Evolutionary conservation across 306 rosid genomes (phyloP).

Genomic region (Rosa chinensis): DNA sequence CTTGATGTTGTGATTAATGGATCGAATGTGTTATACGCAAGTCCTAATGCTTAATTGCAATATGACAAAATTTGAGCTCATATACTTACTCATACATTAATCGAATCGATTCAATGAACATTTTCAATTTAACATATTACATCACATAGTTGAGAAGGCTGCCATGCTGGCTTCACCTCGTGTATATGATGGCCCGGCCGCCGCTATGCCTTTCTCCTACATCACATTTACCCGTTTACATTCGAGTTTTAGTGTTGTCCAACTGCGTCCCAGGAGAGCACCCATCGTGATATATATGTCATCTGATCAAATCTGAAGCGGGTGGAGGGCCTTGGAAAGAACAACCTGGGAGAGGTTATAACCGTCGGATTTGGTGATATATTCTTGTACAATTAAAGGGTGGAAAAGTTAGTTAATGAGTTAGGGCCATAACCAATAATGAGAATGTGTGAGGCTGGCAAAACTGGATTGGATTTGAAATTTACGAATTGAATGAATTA

Average conservation of each 20-base stretch:
- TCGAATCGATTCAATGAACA: neutral
- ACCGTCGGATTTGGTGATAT: conserved; percentile 19
- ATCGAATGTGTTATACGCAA: neutral
- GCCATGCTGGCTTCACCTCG: neutral
- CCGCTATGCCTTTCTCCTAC: neutral
- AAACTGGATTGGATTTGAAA: neutral
- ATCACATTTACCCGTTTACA: conserved; percentile 19
- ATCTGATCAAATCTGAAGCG: conserved; percentile 28
- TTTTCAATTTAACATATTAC: no score
- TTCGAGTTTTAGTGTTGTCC: conserved; percentile 34
- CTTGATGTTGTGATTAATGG: neutral
- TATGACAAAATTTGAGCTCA: neutral
- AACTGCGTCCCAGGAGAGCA: conserved; percentile 38
- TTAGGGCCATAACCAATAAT: conserved; percentile 6
- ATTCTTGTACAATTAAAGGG: neutral
- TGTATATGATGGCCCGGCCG: neutral
- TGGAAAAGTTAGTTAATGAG: neutral
- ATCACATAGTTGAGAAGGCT: neutral
- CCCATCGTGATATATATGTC: neutral
- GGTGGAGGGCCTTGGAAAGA: conserved; percentile 11
- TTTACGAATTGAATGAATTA: neutral
- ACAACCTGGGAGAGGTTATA: conserved; percentile 26
- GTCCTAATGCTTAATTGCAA: no score
- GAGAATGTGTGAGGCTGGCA: conserved; percentile 1
- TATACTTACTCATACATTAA: no score